Evolutionary conservation across 495 filamentous ascomycete species (phyloP).

Genomic region (Aspergillus ostianus): DNA sequence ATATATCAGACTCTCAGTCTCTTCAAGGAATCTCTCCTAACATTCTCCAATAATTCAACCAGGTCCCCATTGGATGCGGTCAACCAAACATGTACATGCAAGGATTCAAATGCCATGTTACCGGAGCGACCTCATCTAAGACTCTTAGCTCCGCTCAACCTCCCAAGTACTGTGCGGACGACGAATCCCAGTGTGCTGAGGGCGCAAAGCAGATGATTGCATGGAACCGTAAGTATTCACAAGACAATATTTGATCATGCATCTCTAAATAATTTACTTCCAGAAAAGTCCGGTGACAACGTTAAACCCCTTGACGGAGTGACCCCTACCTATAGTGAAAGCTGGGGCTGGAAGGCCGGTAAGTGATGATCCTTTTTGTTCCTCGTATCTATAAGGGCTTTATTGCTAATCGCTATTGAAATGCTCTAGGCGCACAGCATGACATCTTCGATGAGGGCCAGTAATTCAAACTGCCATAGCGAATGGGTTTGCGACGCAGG

Average conservation of each 20-base stretch:
- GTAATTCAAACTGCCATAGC: too few relatives aligned
- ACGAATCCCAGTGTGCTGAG: slow-evolving; percentile 42
- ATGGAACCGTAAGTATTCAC: slow-evolving; percentile 39
- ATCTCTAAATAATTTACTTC: slow-evolving; percentile 3
- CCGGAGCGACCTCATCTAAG: slow-evolving; percentile 37
- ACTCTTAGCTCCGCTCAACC: slow-evolving; percentile 37
- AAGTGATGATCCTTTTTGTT: too few relatives aligned
- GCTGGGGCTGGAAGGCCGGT: slow-evolving; percentile 23
- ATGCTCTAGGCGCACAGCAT: too few relatives aligned
- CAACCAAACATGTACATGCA: slow-evolving; percentile 53
- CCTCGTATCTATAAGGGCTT: too few relatives aligned
- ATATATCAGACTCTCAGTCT: not conserved
- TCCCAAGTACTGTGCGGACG: slow-evolving; percentile 43
- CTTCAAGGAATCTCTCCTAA: too few relatives aligned
- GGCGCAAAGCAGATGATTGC: slow-evolving; percentile 58
- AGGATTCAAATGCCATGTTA: slow-evolving; percentile 54
- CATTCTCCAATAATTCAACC: not conserved
- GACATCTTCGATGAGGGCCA: too few relatives aligned
- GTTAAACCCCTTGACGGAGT: slow-evolving; percentile 17
- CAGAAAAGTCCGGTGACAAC: slow-evolving; percentile 25
- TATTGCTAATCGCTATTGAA: too few relatives aligned
- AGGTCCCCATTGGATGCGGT: slow-evolving; percentile 49
- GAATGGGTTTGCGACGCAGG: too few relatives aligned
- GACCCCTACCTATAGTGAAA: slow-evolving; percentile 20
- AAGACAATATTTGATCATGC: not conserved